Evolutionary conservation across 1,284 basidiomycete species (phyloP), one percentile per base, ranked within the genome.

Genomic region (Trametes versicolor): DNA sequence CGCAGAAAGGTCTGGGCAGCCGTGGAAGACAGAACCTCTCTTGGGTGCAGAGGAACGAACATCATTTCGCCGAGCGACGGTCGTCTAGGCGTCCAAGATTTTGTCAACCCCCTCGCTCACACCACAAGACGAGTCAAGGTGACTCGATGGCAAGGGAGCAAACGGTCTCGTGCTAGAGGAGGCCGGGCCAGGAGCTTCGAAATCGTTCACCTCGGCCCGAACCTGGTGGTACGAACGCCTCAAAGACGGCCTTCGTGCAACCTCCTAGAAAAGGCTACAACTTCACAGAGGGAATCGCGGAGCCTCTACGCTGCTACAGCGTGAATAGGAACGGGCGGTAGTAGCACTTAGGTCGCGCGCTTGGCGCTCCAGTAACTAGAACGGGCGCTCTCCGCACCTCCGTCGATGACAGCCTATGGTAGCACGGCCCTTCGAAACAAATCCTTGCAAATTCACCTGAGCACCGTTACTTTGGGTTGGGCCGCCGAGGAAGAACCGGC

Each of bases 401-500:
- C 2, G n/a, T n/a, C 17, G 17, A 43, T 17, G 37, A 10, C 13
- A 39, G 37, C 37, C 17, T 1, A 43, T 17, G 37, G 37, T 39
- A 39, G 37, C 37, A 39, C 10, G 37, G 3, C n/a, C n/a, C n/a
- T 4, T 17, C 37, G 12, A 39, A 39, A 12, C 10, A 12, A 39
- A 39, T 13, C 5, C 12, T 17, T 39, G 37, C 12, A 13, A 39
- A 39, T 39, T 39, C 37, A 2, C 15, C 15, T 12, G 15, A 19
- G 19, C 41, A n/a, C 17, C 19, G 41, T 43, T 19, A 13, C 3
- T 2, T n/a, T 19, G 57, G 57, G 6, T 7, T n/a, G n/a, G 57
- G 57, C 57, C 34, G 47, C 57, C 57, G 57, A 25, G 21, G n/a
- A 47, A 21, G 8, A 43, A 25, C 45, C 23, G 45, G 21, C 8